Evolutionary conservation across 345 rosid genomes (phyloP), one percentile per base, ranked within the genome.

Genomic region (Stellera chamaejasme): DNA sequence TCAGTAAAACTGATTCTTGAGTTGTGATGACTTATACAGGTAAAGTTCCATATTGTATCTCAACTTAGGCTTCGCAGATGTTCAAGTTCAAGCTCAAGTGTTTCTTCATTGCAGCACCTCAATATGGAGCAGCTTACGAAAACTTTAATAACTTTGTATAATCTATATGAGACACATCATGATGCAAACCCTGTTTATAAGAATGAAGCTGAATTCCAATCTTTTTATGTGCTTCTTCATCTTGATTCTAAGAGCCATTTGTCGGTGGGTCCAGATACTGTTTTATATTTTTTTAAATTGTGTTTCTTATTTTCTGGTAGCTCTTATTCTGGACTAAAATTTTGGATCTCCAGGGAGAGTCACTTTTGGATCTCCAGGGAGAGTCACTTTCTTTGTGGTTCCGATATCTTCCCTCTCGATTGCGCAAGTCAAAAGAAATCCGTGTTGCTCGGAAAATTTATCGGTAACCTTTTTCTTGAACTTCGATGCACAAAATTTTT

Each of bases 41-140:
- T 91, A 43, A 80, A 72, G 69, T 91, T 88, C 71, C 90, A 83
- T 60, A 79, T 91, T 54, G 58, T 75, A 73, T 85, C 98, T 61
- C 87, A 82, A 70, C 81, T 76, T 70, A 88, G 75, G 80, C 88
- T 91, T 59, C 80, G 55, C 61, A 57, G 58, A 57, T 66, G 83
- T 53, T 63, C 65, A 58, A 55, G 62, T 56, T 32, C 39, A 19
- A 19, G 23, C 23, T 23, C 80, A 56, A 73, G 60, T 66, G 69
- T 71, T 63, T 71, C 84, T 52, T 71, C 98, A 50, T 52, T 72
- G 79, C 88, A 70, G 60, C 67, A 88, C 76, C 88, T 92, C 59
- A 85, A 92, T 75, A 70, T 77, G 88, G 98, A 92, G 82, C 98
- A 92, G 74, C 90, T 92, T 54, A 69, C 73, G 26, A 92, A 92